phyloP scores from a whole-genome alignment of 352 stramenopile genomes.

The Phytophthora cactorum region DNA sequence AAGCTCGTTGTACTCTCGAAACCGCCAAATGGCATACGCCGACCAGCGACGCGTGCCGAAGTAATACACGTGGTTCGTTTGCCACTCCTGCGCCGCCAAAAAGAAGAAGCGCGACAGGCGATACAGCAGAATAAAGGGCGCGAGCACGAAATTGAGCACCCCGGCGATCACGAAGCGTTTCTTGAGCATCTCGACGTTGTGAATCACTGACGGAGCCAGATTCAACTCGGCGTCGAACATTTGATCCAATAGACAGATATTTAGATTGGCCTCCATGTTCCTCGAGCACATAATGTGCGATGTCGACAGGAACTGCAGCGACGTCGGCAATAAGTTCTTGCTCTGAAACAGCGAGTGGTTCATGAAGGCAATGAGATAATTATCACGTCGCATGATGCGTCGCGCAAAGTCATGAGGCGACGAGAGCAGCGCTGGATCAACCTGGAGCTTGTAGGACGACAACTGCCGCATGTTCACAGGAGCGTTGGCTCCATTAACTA shows the following conservation, averaged over 20 bases:
- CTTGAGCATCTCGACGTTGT: conserved; percentile 92
- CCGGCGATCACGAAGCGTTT: conserved; percentile 94
- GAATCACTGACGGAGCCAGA: conserved; percentile 89
- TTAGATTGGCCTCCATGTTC: conserved; percentile 95
- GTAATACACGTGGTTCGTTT: conserved; percentile 91
- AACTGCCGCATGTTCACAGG: conserved; percentile 87
- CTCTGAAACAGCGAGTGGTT: conserved; percentile 95
- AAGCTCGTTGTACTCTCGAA: conserved; percentile 99
- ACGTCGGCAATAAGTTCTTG: conserved; percentile 69
- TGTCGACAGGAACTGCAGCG: conserved; percentile 74
- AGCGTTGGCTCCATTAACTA: conserved; percentile 73
- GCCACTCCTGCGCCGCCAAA: conserved; percentile 96
- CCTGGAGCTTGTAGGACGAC: conserved; percentile 82
- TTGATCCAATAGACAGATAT: conserved; percentile 96
- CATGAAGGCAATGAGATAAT: conserved; percentile 98
- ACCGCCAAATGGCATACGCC: conserved; percentile 88
- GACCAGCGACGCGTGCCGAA: conserved; percentile 96
- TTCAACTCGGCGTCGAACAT: conserved; percentile 93
- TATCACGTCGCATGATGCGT: conserved; percentile 98
- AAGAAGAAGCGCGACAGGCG: conserved; percentile 97
- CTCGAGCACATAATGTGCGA: conserved; percentile 86
- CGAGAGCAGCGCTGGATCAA: conserved; percentile 76
- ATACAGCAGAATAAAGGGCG: conserved; percentile 98
- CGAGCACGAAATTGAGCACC: conserved; percentile 94
- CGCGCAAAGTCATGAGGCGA: conserved; percentile 92